phyloP scores from a whole-genome alignment of 305 asterid genomes.

The Nicotiana rustica region DNA sequence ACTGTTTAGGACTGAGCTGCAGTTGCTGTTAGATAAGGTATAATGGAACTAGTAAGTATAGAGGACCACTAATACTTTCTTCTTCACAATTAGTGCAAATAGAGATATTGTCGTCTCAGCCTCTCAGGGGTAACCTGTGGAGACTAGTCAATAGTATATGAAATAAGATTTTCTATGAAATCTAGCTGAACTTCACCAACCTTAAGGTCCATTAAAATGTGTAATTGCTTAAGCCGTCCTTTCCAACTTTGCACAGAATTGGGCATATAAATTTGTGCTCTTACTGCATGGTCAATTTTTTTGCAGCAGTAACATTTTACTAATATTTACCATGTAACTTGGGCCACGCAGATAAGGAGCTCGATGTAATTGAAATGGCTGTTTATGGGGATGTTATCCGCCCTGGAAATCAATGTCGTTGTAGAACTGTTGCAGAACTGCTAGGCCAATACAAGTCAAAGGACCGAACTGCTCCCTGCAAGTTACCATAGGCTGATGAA shows the following conservation, averaged over 20 bases:
- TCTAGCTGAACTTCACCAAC: not conserved
- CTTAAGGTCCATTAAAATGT: not conserved
- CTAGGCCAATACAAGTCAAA: conserved; percentile 79
- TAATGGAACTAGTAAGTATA: not conserved
- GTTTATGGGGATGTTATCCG: conserved; percentile 86
- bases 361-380: conserved; percentile 90
- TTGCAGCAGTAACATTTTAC: not conserved
- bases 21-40: not conserved
- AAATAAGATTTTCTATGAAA: not conserved
- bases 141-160: not conserved
- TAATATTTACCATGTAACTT: not conserved
- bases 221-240: not conserved
- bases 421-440: conserved; percentile 89
- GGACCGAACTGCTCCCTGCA: conserved; percentile 66
- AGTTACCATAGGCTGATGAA: conserved; percentile 54
- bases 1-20: no score
- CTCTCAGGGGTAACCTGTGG: not conserved
- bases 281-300: not conserved
- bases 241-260: not conserved
- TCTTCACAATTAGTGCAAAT: not conserved
- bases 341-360: conserved; percentile 70
- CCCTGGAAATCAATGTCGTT: conserved; percentile 90
- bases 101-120: not conserved
- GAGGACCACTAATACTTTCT: not conserved
- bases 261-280: not conserved